Evolutionary conservation across 2,329 filamentous ascomycete genomes (phyloP), one percentile per base, ranked within the genome.

Genomic region (Colletotrichum eremochloae): DNA sequence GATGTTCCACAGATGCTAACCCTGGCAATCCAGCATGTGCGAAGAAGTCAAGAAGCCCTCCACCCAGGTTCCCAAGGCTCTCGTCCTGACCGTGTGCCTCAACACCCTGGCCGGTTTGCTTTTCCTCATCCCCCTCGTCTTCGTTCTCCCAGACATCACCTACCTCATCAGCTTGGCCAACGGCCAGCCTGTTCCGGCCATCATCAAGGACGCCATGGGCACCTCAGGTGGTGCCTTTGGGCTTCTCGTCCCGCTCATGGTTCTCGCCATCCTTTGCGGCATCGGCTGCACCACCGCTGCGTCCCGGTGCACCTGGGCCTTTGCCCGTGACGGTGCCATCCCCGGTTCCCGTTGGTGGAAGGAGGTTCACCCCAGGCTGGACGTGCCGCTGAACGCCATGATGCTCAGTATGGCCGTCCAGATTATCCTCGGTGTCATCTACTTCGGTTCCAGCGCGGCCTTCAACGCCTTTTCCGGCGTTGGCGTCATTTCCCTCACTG

Each of bases 391-490:
- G 67, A 93, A 93, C 79, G 90, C 90, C 74, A 93, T 93, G 91
- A 90, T 93, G 88, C 86, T 93, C 67, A 89, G 87, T 77, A 92
- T 92, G 88, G 86, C 81, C 4, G 83, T 93, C 38, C 87, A 93
- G 80, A 86, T 93, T 68, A 63, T 88, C 18, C 87, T 94, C 6
- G 91, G 89, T 42, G 78, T 91, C 76, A 89, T 94, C 79, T 92
- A 93, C 83, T 92, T 94, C 74, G 91, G 91, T 58, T 92, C 90
- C 2, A 82, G 86, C 0, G 88, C 90, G 14, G 91, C 91, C n/a
- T 93, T 93, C 84, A 92, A 91, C 78, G 91, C 91, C 68, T 93
- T 93, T 80, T 91, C 89, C 0, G 90, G 90, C 72, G 89, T 92
- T 24, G 91, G 90, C 76, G 91, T 93, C 80, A 93, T 93, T 77